Evolutionary conservation across 305 asterid species (phyloP).

Genomic region (Salvia sclarea): DNA sequence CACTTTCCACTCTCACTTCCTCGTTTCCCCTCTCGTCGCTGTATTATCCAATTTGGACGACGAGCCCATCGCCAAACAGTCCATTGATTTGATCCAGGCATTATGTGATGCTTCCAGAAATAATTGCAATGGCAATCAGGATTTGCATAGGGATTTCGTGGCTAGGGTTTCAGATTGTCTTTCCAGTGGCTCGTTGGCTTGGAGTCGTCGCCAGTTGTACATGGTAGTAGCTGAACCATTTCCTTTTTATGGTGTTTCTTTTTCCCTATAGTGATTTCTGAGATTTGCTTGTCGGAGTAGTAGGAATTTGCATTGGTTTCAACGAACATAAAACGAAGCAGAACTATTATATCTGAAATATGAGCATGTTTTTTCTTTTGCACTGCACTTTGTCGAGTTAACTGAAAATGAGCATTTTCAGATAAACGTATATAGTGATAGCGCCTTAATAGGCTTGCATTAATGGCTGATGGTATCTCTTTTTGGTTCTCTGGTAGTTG

Average conservation of each 20-base stretch:
- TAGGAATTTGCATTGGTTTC: not conserved
- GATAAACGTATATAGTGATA: not conserved
- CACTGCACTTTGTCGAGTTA: not conserved
- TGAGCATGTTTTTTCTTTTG: not conserved
- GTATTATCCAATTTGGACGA: constrained; percentile 66
- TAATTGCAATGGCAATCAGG: constrained; percentile 35
- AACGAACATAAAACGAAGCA: not conserved
- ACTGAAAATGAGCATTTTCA: not conserved
- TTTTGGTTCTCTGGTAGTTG: not conserved
- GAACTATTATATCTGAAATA: not conserved
- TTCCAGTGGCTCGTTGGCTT: constrained; percentile 63
- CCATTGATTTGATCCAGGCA: constrained; percentile 58
- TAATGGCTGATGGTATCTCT: not conserved
- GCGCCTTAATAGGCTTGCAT: not conserved
- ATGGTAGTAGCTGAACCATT: constrained; percentile 48
- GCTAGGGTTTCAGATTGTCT: constrained; percentile 65
- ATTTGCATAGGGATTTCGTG: constrained; percentile 65
- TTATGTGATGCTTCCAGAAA: constrained; percentile 45
- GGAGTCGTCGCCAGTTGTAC: constrained; percentile 77
- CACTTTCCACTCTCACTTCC: constrained; percentile 78
- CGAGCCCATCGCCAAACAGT: constrained; percentile 66
- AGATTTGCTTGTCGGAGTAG: constrained; percentile 4
- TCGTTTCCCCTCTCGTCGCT: constrained; percentile 72
- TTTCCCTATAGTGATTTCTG: not conserved
- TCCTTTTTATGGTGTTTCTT: not conserved